Conservation (phyloP, 306 rosid genomes). For the Cicer pinnatifidum region DNA sequence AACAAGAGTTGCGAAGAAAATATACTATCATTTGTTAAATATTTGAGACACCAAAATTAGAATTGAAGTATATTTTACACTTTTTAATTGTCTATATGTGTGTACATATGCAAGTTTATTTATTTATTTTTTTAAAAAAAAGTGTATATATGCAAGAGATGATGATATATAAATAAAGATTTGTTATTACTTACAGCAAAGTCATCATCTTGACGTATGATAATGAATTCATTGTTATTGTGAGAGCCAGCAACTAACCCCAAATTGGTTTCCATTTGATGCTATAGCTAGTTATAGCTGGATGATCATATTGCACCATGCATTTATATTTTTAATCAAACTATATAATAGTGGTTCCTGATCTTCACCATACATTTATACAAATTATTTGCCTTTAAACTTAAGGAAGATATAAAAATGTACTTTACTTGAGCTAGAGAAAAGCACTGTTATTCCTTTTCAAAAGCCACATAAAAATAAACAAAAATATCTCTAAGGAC, state of each 20-base stretch:
- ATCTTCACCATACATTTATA: background rate
- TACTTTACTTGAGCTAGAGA: conserved; percentile 51
- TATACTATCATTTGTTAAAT: too few relatives aligned
- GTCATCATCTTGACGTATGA: conserved; percentile 59
- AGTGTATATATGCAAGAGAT: background rate
- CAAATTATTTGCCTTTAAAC: conserved; percentile 49
- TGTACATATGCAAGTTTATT: background rate
- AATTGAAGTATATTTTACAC: too few relatives aligned
- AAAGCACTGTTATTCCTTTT: conserved; percentile 45
- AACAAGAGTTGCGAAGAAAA: too few relatives aligned
- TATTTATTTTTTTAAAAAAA: too few relatives aligned
- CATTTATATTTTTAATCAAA: conserved; percentile 1
- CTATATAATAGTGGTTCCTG: background rate
- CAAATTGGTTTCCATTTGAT: conserved; percentile 51
- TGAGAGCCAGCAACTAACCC: conserved; percentile 79
- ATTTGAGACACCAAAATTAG: too few relatives aligned
- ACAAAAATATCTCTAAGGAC: background rate
- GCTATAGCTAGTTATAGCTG: background rate
- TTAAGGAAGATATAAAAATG: conserved; percentile 50
- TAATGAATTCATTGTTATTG: conserved; percentile 62
- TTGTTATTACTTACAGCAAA: conserved; percentile 49
- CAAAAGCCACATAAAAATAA: background rate
- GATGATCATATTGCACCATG: background rate
- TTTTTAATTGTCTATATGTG: too few relatives aligned
- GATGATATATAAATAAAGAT: background rate